Evolutionary conservation across 192 early-diverging fungal species (phyloP), one percentile per base, ranked within the genome.

Genomic region (Backusella psychrophila): DNA sequence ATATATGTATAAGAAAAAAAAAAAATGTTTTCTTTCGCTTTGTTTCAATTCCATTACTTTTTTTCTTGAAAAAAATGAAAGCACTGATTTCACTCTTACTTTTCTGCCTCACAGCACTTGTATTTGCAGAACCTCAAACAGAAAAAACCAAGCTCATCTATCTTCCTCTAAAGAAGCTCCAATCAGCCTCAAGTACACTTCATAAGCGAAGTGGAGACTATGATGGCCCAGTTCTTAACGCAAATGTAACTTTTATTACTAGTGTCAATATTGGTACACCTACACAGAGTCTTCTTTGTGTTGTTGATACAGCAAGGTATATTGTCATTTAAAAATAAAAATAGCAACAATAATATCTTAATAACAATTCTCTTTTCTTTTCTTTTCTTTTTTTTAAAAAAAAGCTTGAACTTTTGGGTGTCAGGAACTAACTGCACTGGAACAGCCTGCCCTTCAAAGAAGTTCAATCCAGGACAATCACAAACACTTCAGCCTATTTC

Each of bases 231-330:
- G 56, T 63, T 63, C 56, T 63, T 14, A 63, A 63, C 12, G 11
- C 9, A 23, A 26, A 29, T 63, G 23, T 63, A 26, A 63, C 56
- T 29, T 63, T 26, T 29, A 29, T 63, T n/a, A 63, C 56, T 29
- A 26, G 23, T 63, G 23, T 63, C 56, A 63, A 29, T 29, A 26
- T 29, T 14, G 56, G 56, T 63, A 63, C 56, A 29, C 56, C 56
- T 29, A 8, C 21, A 26, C 56, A 63, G 26, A 14, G 9, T 29
- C 21, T 63, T 63, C 9, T 63, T 63, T 63, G 56, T 63, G 26
- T 63, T 63, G 56, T 59, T 59, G 53, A 59, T 59, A 59, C 53
- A 59, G n/a, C 53, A 59, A 59, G 53, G 53, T 59, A 59, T 23
- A 26, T 53, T 38, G 9, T 39, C 38, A 56, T 19, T 21, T 21